Base-by-base conservation (phyloP, 2,329 filamentous ascomycete species). In the Rhynchosporium graminicola region DNA sequence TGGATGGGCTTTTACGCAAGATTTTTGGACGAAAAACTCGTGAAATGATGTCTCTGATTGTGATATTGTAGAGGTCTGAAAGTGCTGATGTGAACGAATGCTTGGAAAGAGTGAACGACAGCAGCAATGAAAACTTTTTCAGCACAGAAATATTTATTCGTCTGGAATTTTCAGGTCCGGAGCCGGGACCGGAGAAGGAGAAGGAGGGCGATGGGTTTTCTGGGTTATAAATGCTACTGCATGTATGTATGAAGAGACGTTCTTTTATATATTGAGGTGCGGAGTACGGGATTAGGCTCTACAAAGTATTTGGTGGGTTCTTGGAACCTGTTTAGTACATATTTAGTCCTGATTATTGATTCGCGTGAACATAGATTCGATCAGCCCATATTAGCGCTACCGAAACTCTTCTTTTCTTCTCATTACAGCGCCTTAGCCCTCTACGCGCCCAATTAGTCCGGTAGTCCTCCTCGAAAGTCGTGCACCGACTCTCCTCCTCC, bases 1-100 rank as follows among this genome's bases (percentile, higher is more conserved):
- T 20, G 20, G 81, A 83, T 65, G 77, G 73, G 57, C 73, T 78
- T 10, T 73, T 83, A 4, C 75, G 63, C 6, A 65, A 63, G 26
- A 68, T 68, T 7, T 63, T 20, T 1, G 20, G 20, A 66, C 55
- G 64, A 68, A 15, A 67, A 65, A 47, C 38, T 68, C 43, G 66
- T 66, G 60, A 26, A 38, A 36, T 15, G 13, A 45, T 43, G 43
- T 47, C 2, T 10, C 48, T 43, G 29, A 40, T 43, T 13, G n/a
- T 13, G 42, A 6, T 5, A 43, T 4, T 9, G 1, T 12, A 15
- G 40, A 43, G 4, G n/a, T 7, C 40, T 10, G 36, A n/a, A 8
- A 42, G n/a, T 50, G 12, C 36, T 47, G 9, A 45, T 33, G 20
- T 20, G 20, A 20, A 20, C 2, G 29, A 31, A 15, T 13, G 10